Evolutionary conservation across 2,329 filamentous ascomycete genomes (phyloP).

Genomic region (Sporothrix mexicana): DNA sequence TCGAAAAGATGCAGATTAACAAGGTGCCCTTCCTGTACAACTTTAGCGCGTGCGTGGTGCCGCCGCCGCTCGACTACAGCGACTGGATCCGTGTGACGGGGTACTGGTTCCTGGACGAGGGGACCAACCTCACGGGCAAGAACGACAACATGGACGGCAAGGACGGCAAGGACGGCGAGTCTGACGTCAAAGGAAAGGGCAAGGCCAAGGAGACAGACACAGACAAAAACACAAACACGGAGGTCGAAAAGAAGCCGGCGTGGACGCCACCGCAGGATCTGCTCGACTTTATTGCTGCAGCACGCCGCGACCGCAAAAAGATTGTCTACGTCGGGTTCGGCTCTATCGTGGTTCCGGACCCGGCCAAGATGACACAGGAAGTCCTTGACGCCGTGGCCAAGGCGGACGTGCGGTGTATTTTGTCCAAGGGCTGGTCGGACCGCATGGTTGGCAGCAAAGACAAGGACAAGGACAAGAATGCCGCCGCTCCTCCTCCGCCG

Average conservation of each 20-base stretch:
- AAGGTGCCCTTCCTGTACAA: slow-evolving; percentile 99
- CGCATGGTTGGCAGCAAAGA: slow-evolving; percentile 53
- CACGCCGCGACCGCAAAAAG: slow-evolving; percentile 82
- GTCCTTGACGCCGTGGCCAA: slow-evolving; percentile 90
- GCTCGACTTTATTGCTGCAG: slow-evolving; percentile 79
- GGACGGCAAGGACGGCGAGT: background rate
- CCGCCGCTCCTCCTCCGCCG: background rate
- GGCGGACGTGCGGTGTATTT: slow-evolving; percentile 90
- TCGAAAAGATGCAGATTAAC: slow-evolving; percentile 93
- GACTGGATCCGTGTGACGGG: slow-evolving; percentile 98
- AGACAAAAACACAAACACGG: background rate
- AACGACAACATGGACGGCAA: background rate
- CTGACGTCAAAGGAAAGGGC: background rate
- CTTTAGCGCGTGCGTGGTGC: slow-evolving; percentile 92
- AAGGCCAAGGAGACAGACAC: background rate
- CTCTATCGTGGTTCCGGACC: slow-evolving; percentile 91
- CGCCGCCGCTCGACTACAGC: slow-evolving; percentile 90
- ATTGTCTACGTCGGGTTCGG: slow-evolving; percentile 97
- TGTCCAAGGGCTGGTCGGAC: slow-evolving; percentile 98
- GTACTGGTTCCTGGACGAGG: slow-evolving; percentile 95
- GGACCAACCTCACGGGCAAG: slow-evolving; percentile 21
- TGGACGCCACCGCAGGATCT: slow-evolving; percentile 81
- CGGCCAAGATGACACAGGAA: slow-evolving; percentile 85
- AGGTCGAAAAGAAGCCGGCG: slow-evolving; percentile 39
- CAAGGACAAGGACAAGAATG: background rate